phyloP scores from a whole-genome alignment of 1,139 yeast genomes.

The Candida glucosophila region DNA sequence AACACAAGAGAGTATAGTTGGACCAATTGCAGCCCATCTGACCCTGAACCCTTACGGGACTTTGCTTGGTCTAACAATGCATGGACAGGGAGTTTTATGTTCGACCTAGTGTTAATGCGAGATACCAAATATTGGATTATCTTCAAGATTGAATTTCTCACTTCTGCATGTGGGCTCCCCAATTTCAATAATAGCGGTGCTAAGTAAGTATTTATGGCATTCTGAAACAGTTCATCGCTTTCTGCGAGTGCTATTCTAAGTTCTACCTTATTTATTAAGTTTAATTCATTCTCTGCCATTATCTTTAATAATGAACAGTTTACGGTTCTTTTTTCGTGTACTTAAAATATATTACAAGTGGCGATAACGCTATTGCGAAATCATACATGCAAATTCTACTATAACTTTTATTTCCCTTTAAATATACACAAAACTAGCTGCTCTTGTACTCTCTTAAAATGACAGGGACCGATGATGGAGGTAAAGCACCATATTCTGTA shows the following conservation, averaged over 20 bases:
- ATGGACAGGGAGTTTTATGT: constrained; percentile 51
- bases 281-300: constrained; percentile 46
- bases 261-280: constrained; percentile 69
- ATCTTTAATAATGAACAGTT: constrained; percentile 1
- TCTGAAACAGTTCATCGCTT: constrained; percentile 55
- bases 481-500: constrained; percentile 92
- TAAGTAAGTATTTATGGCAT: constrained; percentile 52
- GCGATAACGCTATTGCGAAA: constrained; percentile 30
- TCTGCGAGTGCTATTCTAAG: constrained; percentile 74
- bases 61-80: constrained; percentile 58
- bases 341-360: constrained; percentile 42
- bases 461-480: constrained; percentile 96
- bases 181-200: constrained; percentile 75
- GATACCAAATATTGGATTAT: constrained; percentile 62
- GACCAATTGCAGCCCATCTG: constrained; percentile 43
- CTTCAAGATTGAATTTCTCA: constrained; percentile 58
- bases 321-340: not conserved
- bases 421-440: constrained; percentile 14
- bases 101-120: constrained; percentile 51
- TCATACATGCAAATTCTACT: not conserved
- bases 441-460: constrained; percentile 85
- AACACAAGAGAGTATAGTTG: constrained; percentile 60
- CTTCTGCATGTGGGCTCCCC: constrained; percentile 62
- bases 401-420: not conserved
- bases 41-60: constrained; percentile 35